Evolutionary conservation across 75 land plant species (phyloP), one percentile per base, ranked within the genome.

Genomic region (Cryptomeria japonica): DNA sequence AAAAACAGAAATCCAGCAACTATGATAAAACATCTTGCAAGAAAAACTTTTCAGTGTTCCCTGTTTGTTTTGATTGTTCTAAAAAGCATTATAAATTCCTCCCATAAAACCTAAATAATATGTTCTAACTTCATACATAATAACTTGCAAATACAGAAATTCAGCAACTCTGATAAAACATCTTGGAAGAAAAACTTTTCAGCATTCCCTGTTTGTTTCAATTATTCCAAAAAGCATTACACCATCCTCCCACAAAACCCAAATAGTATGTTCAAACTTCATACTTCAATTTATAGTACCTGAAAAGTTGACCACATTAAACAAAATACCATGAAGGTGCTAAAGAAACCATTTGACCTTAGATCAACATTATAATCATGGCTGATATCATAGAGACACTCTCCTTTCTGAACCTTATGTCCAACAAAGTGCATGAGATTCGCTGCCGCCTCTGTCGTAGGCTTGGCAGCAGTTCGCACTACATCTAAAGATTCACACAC

Each of bases 311-410:
- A 42, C 19, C 47, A 80, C 6, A 80, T 37, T 80, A 80, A 38
- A 38, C 82, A 39, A 1, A 80, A 80, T 9, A 19, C 47, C 44
- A 42, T 80, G 32, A 80, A 80, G 5, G 39, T 19, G 41, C 49
- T 3, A 42, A 80, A 47, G 28, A 86, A 37, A 83, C 16, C 22
- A 68, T 41, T 49, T 34, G 15, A 90, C 91, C 91, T 90, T 18
- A 90, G 73, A 89, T 90, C 91, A 16, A 90, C 91, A 90, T 90
- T 90, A 80, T 90, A 90, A 9, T 86, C 86, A 31, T 79, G 90
- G 70, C 91, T 76, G 15, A 90, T 90, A 28, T 90, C 87, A 84
- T 88, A 90, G 31, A 90, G 86, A 90, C 90, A 90, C 70, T 90
- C 91, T 32, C 91, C 91, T 88, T 90, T 83, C 38, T 88, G 90